Percentiles rank a stretch among this genome's conserved stretches.
Conservation (phyloP, 441 rosid genomes). For the Euphorbia schlechtendalii region DNA sequence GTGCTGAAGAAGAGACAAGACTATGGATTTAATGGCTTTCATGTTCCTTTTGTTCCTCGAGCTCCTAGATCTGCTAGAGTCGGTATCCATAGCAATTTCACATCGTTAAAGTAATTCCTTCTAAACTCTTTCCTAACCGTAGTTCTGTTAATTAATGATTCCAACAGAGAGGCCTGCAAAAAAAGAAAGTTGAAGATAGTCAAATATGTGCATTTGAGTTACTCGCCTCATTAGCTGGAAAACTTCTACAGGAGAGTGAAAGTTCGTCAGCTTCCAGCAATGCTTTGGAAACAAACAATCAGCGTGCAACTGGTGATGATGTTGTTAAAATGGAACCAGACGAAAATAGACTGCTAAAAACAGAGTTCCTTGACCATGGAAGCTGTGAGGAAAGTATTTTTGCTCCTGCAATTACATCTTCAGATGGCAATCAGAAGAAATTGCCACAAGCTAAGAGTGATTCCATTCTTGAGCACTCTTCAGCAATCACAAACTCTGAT, state of each 20-base stretch:
- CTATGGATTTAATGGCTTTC: slow-evolving; percentile 63
- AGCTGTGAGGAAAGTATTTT: slow-evolving; percentile 33
- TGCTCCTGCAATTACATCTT: slow-evolving; percentile 27
- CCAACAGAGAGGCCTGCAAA: slow-evolving; percentile 46
- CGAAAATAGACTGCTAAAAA: slow-evolving; percentile 17
- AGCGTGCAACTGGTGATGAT: slow-evolving; percentile 27
- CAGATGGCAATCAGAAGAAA: slow-evolving; percentile 33
- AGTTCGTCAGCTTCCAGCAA: slow-evolving; percentile 31
- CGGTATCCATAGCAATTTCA: slow-evolving; percentile 11
- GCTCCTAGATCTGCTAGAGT: slow-evolving; percentile 86
- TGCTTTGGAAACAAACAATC: slow-evolving; percentile 43
- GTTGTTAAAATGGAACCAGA: slow-evolving; percentile 25
- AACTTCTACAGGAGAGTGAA: slow-evolving; percentile 47
- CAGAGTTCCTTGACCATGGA: slow-evolving; percentile 37
- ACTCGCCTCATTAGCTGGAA: slow-evolving; percentile 68
- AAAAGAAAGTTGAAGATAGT: slow-evolving; percentile 35
- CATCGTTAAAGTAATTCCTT: slow-evolving; percentile 9
- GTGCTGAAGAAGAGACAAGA: slow-evolving; percentile 63
- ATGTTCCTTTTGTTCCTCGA: slow-evolving; percentile 58
- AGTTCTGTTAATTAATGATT: slow-evolving; percentile 18
- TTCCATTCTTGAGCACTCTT: slow-evolving; percentile 36
- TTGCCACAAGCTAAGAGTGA: slow-evolving; percentile 38
- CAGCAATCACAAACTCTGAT: slow-evolving; percentile 30
- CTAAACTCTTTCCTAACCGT: slow-evolving; percentile 15
- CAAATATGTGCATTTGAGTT: slow-evolving; percentile 56